Percentiles rank a stretch among this genome's conserved stretches.
Conservation (phyloP, 192 early-diverging fungal genomes). For the Backusella macrospora region DNA sequence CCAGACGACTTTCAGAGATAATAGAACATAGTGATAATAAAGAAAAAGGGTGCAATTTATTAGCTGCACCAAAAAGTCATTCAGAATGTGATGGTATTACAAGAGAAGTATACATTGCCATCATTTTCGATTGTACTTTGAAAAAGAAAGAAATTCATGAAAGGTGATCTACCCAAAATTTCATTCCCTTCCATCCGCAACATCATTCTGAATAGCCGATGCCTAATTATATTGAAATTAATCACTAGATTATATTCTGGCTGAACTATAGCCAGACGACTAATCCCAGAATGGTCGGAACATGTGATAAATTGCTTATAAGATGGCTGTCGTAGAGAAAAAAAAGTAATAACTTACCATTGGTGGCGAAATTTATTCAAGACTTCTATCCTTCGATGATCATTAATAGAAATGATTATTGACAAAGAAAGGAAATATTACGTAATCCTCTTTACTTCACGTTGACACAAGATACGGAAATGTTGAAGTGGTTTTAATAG, state of each 20-base stretch:
- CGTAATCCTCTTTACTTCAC: conserved; percentile 20
- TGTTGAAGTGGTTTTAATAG: neutral
- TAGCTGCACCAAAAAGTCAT: neutral
- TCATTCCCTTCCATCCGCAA: neutral
- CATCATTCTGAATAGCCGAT: neutral
- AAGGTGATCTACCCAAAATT: neutral
- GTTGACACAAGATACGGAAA: conserved; percentile 10
- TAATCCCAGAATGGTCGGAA: neutral
- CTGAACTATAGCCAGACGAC: neutral
- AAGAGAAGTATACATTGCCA: neutral
- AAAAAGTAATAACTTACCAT: neutral
- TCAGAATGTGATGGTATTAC: neutral
- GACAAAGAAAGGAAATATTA: conserved; percentile 7
- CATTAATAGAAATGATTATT: conserved; percentile 4
- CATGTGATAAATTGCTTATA: neutral
- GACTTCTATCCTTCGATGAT: neutral
- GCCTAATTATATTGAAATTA: conserved; percentile 13
- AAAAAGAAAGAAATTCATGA: neutral
- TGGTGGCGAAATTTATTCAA: neutral
- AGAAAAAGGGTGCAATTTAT: neutral
- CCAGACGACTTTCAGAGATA: too few relatives aligned
- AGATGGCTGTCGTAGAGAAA: conserved; percentile 1
- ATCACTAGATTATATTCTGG: neutral
- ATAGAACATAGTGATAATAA: neutral
- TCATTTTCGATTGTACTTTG: neutral